Evolutionary conservation across 371 early-diverging fungal genomes (phyloP), one percentile per base, ranked within the genome.

Genomic region (Lichtheimia corymbifera): DNA sequence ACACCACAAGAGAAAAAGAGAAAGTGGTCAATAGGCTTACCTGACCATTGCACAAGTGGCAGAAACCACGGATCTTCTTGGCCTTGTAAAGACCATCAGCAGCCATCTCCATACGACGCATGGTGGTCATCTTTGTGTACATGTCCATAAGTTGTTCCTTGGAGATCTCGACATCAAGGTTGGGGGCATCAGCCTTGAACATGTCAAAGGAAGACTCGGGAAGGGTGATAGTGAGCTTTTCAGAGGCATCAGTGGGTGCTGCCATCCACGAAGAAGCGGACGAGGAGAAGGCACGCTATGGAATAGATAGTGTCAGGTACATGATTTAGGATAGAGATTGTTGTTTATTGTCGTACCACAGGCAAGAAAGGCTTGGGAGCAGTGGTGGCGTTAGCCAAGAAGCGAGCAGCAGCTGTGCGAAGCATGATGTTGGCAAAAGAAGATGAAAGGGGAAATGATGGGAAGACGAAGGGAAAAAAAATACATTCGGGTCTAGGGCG

Each of bases 21-120:
- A 47, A 25, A 7, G 20, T 50, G 4, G 9, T 42, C 1, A 6
- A 53, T 53, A 17, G 12, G 12, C 59, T 72, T 82, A 87, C 89
- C 88, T 99, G 99, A 58, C 99, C 99, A 67, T 93, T 97, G 74
- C 93, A 94, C 84, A 99, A 85, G 80, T 99, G 99, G 82, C 99
- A 99, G 91, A 99, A 99, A 65, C 99, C 99, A 63, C 98, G 88
- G 64, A 99, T 97, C 78, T 93, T 77, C 82, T 95, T 96, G 65
- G 89, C 86, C 85, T 98, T 97, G 91, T 99, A 99, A 62, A 94
- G 87, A 77, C 89, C 88, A 76, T 97, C 97, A 50, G 94, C 91
- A 49, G 93, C 91, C 86, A 92, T 94, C 80, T 98, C 97, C 82
- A 98, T 83, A 53, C 97, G 86, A 60, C 98, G 84, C 83, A 96